Conservation (phyloP, 257 asterid genomes). For the Thymus mandschuricus region DNA sequence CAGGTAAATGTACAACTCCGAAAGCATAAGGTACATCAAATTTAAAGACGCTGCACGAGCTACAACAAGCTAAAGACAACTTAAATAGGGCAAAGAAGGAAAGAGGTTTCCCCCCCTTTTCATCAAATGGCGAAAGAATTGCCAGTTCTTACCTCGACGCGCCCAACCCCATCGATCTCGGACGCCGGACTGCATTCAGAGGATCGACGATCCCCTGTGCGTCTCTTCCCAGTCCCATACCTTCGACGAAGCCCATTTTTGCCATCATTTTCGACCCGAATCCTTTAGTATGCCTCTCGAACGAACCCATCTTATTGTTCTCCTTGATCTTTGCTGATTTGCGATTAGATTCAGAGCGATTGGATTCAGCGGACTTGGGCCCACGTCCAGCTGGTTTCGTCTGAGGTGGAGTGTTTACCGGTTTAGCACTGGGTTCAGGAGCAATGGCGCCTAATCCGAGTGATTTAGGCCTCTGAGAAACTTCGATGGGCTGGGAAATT, state of each 20-base stretch:
- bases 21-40: not conserved
- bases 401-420: conserved; percentile 29
- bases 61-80: not conserved
- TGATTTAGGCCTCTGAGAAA: conserved; percentile 79
- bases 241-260: conserved; percentile 89
- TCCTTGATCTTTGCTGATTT: conserved; percentile 39
- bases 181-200: conserved; percentile 72
- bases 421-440: conserved; percentile 51
- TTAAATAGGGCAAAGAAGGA: conserved; percentile 16
- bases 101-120: conserved; percentile 16
- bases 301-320: conserved; percentile 52
- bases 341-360: conserved; percentile 36
- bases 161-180: conserved; percentile 77
- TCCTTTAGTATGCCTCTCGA: conserved; percentile 90
- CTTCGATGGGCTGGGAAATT: conserved; percentile 76
- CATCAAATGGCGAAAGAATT: not conserved
- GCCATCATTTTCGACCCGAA: conserved; percentile 97
- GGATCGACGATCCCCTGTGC: conserved; percentile 88
- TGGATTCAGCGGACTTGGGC: conserved; percentile 33
- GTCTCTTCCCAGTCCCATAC: conserved; percentile 80
- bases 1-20: not conserved
- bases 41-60: not conserved
- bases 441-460: conserved; percentile 90
- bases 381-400: conserved; percentile 26
- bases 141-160: conserved; percentile 42